phyloP scores from a whole-genome alignment of 2,329 filamentous ascomycete species.

The Aspergillus versicolor region DNA sequence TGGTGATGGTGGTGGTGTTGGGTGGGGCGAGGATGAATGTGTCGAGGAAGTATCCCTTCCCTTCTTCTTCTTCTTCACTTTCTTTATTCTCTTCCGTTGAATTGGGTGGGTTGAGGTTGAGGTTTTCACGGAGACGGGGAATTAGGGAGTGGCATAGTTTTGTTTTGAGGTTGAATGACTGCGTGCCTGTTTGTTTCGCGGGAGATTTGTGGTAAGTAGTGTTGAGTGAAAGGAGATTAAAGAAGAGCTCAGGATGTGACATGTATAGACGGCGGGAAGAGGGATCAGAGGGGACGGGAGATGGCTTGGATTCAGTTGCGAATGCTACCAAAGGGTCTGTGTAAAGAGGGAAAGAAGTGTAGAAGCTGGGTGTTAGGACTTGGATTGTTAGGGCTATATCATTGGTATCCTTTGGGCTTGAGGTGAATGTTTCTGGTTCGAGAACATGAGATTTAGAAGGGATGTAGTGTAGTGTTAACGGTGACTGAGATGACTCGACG shows the following conservation, averaged over 20 bases:
- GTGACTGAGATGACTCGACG: not conserved
- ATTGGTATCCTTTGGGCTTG: not conserved
- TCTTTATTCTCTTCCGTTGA: not conserved
- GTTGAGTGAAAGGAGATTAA: not conserved
- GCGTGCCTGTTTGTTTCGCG: too few relatives aligned
- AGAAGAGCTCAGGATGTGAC: not conserved
- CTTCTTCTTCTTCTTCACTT: too few relatives aligned
- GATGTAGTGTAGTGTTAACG: not conserved
- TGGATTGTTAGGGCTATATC: not conserved
- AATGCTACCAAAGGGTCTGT: not conserved
- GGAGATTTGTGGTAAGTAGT: too few relatives aligned
- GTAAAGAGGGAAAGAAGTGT: conserved; percentile 1
- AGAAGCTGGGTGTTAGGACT: not conserved
- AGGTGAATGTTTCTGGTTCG: not conserved
- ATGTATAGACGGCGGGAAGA: not conserved
- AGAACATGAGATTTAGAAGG: not conserved
- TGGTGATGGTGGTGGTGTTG: not conserved
- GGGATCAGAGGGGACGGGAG: not conserved
- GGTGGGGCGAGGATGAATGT: too few relatives aligned
- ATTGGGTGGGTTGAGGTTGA: not conserved
- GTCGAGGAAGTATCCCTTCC: too few relatives aligned
- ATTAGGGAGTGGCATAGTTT: not conserved
- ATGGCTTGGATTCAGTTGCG: not conserved
- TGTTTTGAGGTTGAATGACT: too few relatives aligned
- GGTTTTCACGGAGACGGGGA: too few relatives aligned